These are phyloP conservation scores for Bipolaris cookei DNA, from an alignment of 2,329 filamentous ascomycete species.

Conservation along the genomic window DNA sequence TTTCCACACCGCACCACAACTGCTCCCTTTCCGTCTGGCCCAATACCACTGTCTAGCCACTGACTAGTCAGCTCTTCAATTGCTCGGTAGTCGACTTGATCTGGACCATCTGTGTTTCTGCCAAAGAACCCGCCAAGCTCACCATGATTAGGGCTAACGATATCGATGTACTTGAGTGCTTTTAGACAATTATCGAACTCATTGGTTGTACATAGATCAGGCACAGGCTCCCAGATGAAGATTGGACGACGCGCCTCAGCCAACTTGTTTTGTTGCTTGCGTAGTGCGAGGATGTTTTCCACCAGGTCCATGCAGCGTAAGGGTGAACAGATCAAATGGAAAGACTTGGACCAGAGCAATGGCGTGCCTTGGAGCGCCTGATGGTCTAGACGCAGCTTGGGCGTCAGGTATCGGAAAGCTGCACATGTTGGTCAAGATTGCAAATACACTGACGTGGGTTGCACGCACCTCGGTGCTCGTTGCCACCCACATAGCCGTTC, in stretches of 20 bases:
- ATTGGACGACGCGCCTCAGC: constrained; percentile 58
- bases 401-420: constrained; percentile 85
- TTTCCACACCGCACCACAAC: constrained; percentile 75
- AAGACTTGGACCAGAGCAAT: constrained; percentile 75
- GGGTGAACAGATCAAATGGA: constrained; percentile 87
- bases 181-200: constrained; percentile 61
- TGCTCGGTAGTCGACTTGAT: constrained; percentile 46
- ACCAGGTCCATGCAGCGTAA: constrained; percentile 78
- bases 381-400: constrained; percentile 81
- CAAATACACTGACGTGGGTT: not conserved
- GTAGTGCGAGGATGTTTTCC: constrained; percentile 66
- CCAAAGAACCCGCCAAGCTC: constrained; percentile 90
- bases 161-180: constrained; percentile 62
- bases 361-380: constrained; percentile 67
- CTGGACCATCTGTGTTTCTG: constrained; percentile 40
- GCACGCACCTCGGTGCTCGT: constrained; percentile 64
- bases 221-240: constrained; percentile 95
- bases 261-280: constrained; percentile 45
- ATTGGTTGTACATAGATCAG: constrained; percentile 79
- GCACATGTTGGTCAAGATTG: constrained; percentile 1
- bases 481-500: constrained; percentile 79
- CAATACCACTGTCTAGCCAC: constrained; percentile 49
- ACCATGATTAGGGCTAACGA: constrained; percentile 80
- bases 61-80: constrained; percentile 52
- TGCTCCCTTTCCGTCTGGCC: constrained; percentile 53